Evolutionary conservation across 768 basidiomycete species (phyloP).

Genomic region (Pulveroboletus sp.): DNA sequence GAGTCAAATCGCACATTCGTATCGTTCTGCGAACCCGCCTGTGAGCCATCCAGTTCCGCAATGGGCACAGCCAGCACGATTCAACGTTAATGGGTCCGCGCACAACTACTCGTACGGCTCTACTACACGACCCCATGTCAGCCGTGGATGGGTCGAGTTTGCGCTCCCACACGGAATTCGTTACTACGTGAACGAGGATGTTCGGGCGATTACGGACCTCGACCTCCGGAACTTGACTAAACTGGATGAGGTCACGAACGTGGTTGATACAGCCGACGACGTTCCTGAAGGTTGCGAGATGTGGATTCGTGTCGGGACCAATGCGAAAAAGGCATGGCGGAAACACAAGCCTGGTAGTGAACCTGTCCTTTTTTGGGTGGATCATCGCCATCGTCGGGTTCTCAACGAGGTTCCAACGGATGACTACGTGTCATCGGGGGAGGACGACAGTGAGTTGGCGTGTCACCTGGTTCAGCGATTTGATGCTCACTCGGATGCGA

Average conservation of each 20-base stretch:
- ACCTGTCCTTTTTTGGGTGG: constrained; percentile 54
- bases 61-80: constrained; percentile 22
- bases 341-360: constrained; percentile 29
- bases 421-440: constrained; percentile 20
- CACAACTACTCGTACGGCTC: constrained; percentile 27
- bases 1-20: constrained; percentile 22
- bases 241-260: constrained; percentile 40
- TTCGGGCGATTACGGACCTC: constrained; percentile 64
- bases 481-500: neutral
- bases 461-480: neutral
- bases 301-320: constrained; percentile 51
- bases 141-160: constrained; percentile 71
- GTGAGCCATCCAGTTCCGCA: constrained; percentile 28
- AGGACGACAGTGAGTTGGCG: constrained; percentile 39
- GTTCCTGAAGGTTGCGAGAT: constrained; percentile 49
- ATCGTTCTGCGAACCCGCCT: constrained; percentile 14
- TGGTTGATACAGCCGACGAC: constrained; percentile 25
- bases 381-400: constrained; percentile 56
- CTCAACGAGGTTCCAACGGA: constrained; percentile 41
- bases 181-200: constrained; percentile 65
- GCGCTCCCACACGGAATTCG: constrained; percentile 65
- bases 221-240: constrained; percentile 52
- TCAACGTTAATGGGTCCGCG: constrained; percentile 29
- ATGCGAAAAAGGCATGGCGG: constrained; percentile 26
- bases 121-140: constrained; percentile 17